Evolutionary conservation across 1,139 yeast species (phyloP), one percentile per base, ranked within the genome.

Genomic region (Hansenula sp.): DNA sequence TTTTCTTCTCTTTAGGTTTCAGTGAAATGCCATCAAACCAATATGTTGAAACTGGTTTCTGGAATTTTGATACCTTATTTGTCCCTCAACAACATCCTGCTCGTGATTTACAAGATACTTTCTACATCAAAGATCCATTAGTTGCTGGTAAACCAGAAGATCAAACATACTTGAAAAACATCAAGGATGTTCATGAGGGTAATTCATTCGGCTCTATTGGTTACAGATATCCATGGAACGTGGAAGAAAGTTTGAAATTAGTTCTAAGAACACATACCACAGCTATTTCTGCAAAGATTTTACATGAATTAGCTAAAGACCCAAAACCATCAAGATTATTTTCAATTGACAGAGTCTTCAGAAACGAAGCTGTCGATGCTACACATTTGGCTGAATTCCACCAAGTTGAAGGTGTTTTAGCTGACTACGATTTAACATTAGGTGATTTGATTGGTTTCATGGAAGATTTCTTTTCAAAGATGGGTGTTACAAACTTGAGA

Each of bases 31-130:
- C 99, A 49, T 85, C 99, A 18, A 91, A 91, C 66, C 96, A 91
- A 68, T 93, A 90, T 64, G 99, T 94, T 45, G 99, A 93, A 63
- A 79, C 95, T 25, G 98, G 99, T 11, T 93, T 94, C 81, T 93
- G 99, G 99, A 93, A 94, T 70, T 93, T 93, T 63, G 99, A 93
- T 66, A 79, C 99, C 4, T 76, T 93, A 59, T 93, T 73, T 61
- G 99, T 93, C 44, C 99, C 99, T 46, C 99, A 93, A 73, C 98
- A 93, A 71, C 99, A 93, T 71, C 99, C 99, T 29, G 99, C 99
- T 40, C 86, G 99, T 74, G 99, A 93, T 66, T 76, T 93, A 65
- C 99, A 93, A 70, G 99, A 93, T 68, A 93, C 99, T 46, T 93
- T 93, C 73, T 93, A 93, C 71, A 77, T 94, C 70, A 91, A 90